Evolutionary conservation across 768 basidiomycete species (phyloP).

Genomic region (Infundibulicybe gibba): DNA sequence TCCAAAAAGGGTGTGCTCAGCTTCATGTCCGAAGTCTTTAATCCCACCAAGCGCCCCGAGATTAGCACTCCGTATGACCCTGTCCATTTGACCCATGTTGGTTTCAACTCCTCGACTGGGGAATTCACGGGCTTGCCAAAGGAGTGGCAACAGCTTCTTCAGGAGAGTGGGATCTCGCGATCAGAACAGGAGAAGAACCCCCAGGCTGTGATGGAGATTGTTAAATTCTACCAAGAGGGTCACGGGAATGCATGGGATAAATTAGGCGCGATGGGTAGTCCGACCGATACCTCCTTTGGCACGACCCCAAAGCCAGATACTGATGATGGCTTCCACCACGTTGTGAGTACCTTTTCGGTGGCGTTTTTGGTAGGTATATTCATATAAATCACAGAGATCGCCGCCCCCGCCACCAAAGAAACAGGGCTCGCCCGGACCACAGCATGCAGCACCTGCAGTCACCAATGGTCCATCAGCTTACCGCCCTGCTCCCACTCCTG

Average conservation of each 20-base stretch:
- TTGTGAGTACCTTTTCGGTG: conserved; percentile 38
- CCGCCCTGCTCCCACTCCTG: conserved; percentile 76
- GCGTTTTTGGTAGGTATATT: conserved; percentile 4
- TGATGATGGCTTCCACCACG: conserved; percentile 52
- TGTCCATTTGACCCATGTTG: conserved; percentile 98
- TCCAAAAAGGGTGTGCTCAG: conserved; percentile 70
- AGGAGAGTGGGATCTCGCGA: conserved; percentile 93
- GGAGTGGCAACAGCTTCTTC: conserved; percentile 97
- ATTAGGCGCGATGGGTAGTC: conserved; percentile 57
- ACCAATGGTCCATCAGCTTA: conserved; percentile 51
- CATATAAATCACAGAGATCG: conserved; percentile 30
- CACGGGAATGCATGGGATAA: conserved; percentile 84
- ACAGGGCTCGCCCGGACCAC: conserved; percentile 19
- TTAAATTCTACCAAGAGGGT: conserved; percentile 96
- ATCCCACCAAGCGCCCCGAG: conserved; percentile 73
- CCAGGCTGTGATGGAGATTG: conserved; percentile 96
- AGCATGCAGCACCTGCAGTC: conserved; percentile 20
- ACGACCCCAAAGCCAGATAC: conserved; percentile 23
- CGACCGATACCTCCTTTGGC: conserved; percentile 9
- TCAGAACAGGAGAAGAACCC: conserved; percentile 97
- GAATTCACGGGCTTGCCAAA: conserved; percentile 98
- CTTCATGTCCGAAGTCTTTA: conserved; percentile 69
- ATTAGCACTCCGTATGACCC: conserved; percentile 99
- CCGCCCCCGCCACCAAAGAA: conserved; percentile 51
- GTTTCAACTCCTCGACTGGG: conserved; percentile 97